phyloP scores from a whole-genome alignment of 257 asterid species.

The Nicotiana attenuata region DNA sequence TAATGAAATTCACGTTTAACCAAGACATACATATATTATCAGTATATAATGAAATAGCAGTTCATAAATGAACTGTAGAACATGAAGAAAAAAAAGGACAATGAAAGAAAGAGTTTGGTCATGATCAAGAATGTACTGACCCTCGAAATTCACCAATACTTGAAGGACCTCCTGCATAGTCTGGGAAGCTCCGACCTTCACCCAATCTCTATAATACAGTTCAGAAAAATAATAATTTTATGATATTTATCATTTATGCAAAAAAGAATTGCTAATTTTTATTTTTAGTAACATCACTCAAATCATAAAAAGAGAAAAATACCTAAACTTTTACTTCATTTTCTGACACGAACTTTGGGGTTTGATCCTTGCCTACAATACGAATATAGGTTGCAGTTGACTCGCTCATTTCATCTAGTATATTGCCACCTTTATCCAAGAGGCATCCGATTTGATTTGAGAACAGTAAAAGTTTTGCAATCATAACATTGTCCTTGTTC shows the following conservation, averaged over 20 bases:
- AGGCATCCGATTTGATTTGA: slow-evolving; percentile 94
- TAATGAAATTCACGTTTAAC: neutral
- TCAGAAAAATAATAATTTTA: too few species aligned
- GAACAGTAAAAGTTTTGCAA: slow-evolving; percentile 73
- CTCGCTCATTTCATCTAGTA: slow-evolving; percentile 91
- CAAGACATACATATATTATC: neutral
- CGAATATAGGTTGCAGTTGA: slow-evolving; percentile 88
- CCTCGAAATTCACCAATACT: too few species aligned
- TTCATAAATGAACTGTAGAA: neutral
- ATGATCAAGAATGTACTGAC: too few species aligned
- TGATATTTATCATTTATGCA: neutral
- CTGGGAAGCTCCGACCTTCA: too few species aligned
- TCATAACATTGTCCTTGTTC: slow-evolving; percentile 54
- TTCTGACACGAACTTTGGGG: slow-evolving; percentile 67
- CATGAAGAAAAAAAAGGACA: too few species aligned
- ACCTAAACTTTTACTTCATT: slow-evolving; percentile 94
- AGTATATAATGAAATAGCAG: neutral
- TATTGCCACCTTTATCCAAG: slow-evolving; percentile 90
- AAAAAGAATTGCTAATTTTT: neutral
- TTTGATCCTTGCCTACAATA: slow-evolving; percentile 78
- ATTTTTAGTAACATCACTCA: neutral
- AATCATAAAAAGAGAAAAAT: slow-evolving; percentile 9
- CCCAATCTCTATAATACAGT: too few species aligned
- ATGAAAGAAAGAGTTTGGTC: too few species aligned
- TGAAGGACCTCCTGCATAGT: too few species aligned